Conservation (phyloP, 1,284 basidiomycete genomes). For the Pseudozyma sp. region DNA sequence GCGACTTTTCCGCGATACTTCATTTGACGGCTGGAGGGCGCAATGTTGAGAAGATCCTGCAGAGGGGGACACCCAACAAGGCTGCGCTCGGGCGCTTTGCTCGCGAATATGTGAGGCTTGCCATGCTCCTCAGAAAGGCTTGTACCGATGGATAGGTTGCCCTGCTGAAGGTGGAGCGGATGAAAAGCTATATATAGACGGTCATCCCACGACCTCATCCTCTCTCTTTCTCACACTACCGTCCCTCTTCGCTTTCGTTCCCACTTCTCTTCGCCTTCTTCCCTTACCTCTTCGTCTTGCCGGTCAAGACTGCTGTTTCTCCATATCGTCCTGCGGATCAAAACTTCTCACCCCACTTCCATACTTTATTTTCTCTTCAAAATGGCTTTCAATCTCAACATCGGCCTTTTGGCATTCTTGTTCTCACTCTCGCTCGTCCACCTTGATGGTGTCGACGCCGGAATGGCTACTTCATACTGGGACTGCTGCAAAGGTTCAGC, state of each 20-base stretch:
- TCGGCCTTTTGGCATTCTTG: slow-evolving; percentile 30
- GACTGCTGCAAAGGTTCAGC: slow-evolving; percentile 31
- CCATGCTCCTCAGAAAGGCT: too few relatives aligned
- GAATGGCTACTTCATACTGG: slow-evolving; percentile 38
- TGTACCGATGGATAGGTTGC: too few relatives aligned
- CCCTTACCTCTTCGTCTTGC: slow-evolving; percentile 6
- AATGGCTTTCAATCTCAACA: slow-evolving; percentile 37
- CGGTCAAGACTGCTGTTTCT: slow-evolving; percentile 9
- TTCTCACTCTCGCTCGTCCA: slow-evolving; percentile 28
- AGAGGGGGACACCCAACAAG: too few relatives aligned
- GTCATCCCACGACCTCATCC: neutral
- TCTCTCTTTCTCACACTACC: neutral
- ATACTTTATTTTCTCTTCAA: neutral
- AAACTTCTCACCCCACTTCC: neutral
- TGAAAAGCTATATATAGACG: neutral
- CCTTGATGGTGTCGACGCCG: slow-evolving; percentile 31
- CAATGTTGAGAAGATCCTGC: too few relatives aligned
- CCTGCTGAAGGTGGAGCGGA: too few relatives aligned
- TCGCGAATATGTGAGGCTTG: too few relatives aligned
- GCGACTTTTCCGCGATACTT: too few relatives aligned
- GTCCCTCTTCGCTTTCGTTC: neutral
- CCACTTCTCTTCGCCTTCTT: neutral
- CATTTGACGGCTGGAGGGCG: too few relatives aligned
- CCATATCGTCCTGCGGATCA: neutral
- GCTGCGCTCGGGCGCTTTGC: too few relatives aligned